These are phyloP conservation scores for Oryza coarctata DNA, from an alignment of 176 grass and related monocot genomes.

Conservation along the genomic window DNA sequence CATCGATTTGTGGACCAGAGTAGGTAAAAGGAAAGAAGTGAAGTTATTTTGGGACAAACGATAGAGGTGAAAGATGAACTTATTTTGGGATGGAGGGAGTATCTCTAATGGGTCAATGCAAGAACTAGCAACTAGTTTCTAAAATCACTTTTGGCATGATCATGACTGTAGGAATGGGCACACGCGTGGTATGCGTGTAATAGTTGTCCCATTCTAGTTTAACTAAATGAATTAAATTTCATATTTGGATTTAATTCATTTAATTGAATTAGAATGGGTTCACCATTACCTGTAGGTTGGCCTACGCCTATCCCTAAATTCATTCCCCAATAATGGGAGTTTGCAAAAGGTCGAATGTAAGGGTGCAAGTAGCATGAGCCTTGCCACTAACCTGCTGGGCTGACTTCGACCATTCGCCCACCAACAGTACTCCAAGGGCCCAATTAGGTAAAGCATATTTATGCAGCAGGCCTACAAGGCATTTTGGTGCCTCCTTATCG, in stretches of 20 bases:
- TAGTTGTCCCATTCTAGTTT: neutral
- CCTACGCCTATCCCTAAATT: too few relatives aligned
- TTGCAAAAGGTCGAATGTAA: neutral
- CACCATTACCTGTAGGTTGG: neutral
- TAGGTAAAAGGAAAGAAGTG: too few relatives aligned
- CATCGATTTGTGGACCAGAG: too few relatives aligned
- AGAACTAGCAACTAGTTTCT: neutral
- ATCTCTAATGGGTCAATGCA: neutral
- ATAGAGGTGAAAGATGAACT: too few relatives aligned
- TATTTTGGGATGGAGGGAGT: too few relatives aligned
- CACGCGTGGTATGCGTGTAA: neutral
- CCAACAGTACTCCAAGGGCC: neutral
- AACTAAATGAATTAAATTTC: neutral
- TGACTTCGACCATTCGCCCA: neutral
- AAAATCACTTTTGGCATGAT: neutral
- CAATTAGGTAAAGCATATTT: neutral
- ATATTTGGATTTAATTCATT: neutral
- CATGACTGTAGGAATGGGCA: neutral
- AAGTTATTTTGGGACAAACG: too few relatives aligned
- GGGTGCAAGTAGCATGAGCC: neutral
- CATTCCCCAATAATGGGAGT: neutral
- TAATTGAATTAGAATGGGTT: neutral
- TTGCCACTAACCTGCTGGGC: neutral
- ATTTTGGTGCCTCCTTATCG: neutral
- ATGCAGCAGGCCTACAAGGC: neutral